Evolutionary conservation across 371 early-diverging fungal genomes (phyloP).

Genomic region (Conidiobolus incongruus): DNA sequence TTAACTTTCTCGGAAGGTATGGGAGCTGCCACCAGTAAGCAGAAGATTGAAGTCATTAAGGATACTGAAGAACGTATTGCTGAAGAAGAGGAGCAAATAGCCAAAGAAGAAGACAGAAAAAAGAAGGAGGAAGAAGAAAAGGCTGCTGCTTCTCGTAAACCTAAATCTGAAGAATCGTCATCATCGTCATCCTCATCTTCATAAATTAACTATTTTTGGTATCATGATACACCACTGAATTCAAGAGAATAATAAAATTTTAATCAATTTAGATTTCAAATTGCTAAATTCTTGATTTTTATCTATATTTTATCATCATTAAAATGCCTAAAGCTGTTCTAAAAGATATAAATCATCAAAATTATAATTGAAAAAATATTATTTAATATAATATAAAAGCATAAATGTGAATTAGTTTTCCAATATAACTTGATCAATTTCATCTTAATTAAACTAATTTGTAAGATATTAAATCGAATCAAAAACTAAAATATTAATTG

Average conservation of each 20-base stretch:
- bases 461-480: too few relatives aligned
- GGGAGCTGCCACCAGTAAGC: constrained; percentile 76
- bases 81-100: constrained; percentile 89
- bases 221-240: too few relatives aligned
- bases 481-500: too few relatives aligned
- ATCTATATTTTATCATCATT: constrained; percentile 75
- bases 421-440: constrained; percentile 18
- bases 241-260: too few relatives aligned
- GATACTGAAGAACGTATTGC: too few relatives aligned
- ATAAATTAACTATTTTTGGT: too few relatives aligned
- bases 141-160: too few relatives aligned
- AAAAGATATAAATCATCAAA: constrained; percentile 41
- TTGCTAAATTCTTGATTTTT: too few relatives aligned
- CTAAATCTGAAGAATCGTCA: too few relatives aligned
- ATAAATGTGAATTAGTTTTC: constrained; percentile 18
- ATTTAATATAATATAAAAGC: constrained; percentile 50
- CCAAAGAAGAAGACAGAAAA: constrained; percentile 22
- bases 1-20: constrained; percentile 66
- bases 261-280: too few relatives aligned
- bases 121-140: constrained; percentile 20
- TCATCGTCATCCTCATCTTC: too few relatives aligned
- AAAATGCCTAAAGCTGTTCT: constrained; percentile 32
- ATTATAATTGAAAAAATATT: constrained; percentile 81
- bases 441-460: constrained; percentile 16
- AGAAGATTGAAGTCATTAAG: constrained; percentile 76